Conservation (phyloP, 768 basidiomycete species). For the Tephrocybe sp. region DNA sequence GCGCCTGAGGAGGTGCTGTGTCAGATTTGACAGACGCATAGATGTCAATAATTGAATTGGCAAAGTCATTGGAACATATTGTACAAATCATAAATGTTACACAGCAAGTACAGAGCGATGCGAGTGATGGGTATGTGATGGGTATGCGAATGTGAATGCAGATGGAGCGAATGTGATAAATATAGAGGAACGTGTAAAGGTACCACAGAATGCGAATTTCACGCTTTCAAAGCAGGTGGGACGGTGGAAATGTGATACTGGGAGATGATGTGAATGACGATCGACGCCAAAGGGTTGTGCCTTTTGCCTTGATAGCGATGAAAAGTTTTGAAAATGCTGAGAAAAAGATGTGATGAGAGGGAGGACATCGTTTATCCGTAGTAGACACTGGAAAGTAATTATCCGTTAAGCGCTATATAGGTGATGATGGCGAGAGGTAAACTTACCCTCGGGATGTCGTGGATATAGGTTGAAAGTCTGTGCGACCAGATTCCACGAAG, state of each 20-base stretch:
- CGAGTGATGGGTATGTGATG: slow-evolving; percentile 15
- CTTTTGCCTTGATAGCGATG: neutral
- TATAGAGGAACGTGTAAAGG: slow-evolving; percentile 2
- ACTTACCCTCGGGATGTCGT: slow-evolving; percentile 73
- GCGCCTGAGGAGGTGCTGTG: no score
- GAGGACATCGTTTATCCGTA: slow-evolving; percentile 34
- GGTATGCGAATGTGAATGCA: slow-evolving; percentile 7
- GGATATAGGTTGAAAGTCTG: slow-evolving; percentile 83
- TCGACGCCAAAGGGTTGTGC: slow-evolving; percentile 17
- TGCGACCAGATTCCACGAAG: slow-evolving; percentile 71
- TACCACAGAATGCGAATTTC: neutral
- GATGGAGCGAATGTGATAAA: slow-evolving; percentile 16
- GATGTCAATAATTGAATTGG: neutral
- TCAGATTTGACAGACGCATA: no score
- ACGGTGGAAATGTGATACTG: slow-evolving; percentile 1
- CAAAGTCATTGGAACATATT: slow-evolving; percentile 1
- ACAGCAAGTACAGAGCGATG: slow-evolving; percentile 17
- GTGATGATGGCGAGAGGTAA: neutral
- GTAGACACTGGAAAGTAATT: slow-evolving; percentile 33
- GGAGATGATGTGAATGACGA: slow-evolving; percentile 15
- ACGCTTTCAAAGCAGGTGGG: neutral
- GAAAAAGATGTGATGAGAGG: neutral
- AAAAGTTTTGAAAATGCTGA: slow-evolving; percentile 2
- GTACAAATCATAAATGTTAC: slow-evolving; percentile 9
- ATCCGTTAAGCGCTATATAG: slow-evolving; percentile 9